phyloP scores from a whole-genome alignment of 805 yeast species.

The Myxozyma kluyveri region DNA sequence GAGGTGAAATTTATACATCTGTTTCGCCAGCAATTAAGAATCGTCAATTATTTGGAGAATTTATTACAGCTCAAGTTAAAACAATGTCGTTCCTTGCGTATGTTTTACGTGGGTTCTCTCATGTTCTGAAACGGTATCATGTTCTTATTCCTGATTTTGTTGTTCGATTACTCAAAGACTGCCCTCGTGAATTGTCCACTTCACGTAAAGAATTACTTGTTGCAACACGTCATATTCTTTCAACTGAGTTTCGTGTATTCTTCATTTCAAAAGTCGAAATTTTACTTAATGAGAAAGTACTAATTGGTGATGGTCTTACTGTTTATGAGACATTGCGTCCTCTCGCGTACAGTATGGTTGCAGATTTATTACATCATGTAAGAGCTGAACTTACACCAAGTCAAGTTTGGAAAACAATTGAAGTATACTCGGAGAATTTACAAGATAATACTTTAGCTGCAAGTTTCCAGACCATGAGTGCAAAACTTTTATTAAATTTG shows the following conservation, averaged over 20 bases:
- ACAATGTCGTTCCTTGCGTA: slow-evolving; percentile 94
- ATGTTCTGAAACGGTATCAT: slow-evolving; percentile 56
- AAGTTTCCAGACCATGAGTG: slow-evolving; percentile 95
- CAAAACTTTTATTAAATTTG: slow-evolving; percentile 78
- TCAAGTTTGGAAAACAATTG: slow-evolving; percentile 85
- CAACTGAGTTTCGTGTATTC: slow-evolving; percentile 78
- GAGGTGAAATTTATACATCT: slow-evolving; percentile 61
- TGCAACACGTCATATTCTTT: slow-evolving; percentile 90
- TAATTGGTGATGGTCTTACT: slow-evolving; percentile 91
- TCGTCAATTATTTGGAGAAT: slow-evolving; percentile 79
- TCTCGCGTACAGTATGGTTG: slow-evolving; percentile 89
- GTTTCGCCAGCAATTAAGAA: slow-evolving; percentile 74
- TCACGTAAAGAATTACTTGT: slow-evolving; percentile 91
- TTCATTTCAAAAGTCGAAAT: slow-evolving; percentile 84
- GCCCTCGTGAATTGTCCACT: slow-evolving; percentile 88
- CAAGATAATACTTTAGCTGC: slow-evolving; percentile 79
- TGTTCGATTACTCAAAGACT: slow-evolving; percentile 82
- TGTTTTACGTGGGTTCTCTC: slow-evolving; percentile 79
- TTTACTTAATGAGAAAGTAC: slow-evolving; percentile 78
- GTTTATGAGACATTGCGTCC: slow-evolving; percentile 83
- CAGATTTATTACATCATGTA: slow-evolving; percentile 91
- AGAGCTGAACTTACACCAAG: slow-evolving; percentile 75
- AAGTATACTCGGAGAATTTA: slow-evolving; percentile 72
- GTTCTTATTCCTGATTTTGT: slow-evolving; percentile 80
- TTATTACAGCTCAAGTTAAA: slow-evolving; percentile 88